Evolutionary conservation across 441 rosid genomes (phyloP).

Genomic region (Eruca vesicaria): DNA sequence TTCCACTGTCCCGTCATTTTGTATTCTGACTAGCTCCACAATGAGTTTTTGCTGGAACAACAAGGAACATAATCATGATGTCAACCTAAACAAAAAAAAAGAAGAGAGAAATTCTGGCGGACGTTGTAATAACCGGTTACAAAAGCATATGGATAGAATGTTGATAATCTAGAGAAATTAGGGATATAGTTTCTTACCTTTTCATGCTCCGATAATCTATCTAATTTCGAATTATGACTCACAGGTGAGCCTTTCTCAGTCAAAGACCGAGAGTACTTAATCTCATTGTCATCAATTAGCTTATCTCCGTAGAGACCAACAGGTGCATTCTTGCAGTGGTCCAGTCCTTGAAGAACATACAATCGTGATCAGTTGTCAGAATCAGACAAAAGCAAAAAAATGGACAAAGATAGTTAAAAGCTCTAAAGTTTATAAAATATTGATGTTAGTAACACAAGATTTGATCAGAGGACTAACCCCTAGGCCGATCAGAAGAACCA

Average conservation of each 20-base stretch:
- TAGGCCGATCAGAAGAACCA: slow-evolving; percentile 36
- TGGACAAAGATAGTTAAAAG: neutral
- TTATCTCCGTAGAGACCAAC: slow-evolving; percentile 32
- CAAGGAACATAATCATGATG: neutral
- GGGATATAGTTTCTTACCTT: slow-evolving; percentile 48
- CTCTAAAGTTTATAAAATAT: neutral
- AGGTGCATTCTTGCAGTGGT: slow-evolving; percentile 63
- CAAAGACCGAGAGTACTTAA: slow-evolving; percentile 60
- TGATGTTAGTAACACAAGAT: neutral
- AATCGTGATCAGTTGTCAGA: slow-evolving; percentile 29
- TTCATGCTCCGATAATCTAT: slow-evolving; percentile 76
- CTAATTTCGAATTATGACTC: slow-evolving; percentile 60
- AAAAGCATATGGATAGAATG: neutral
- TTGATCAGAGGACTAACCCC: slow-evolving; percentile 42
- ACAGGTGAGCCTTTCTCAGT: slow-evolving; percentile 54
- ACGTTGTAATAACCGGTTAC: neutral
- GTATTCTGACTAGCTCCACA: slow-evolving; percentile 81
- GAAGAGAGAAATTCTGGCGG: neutral
- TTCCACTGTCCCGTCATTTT: slow-evolving; percentile 94
- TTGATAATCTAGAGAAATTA: neutral
- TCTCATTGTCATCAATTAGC: slow-evolving; percentile 46
- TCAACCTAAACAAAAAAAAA: neutral
- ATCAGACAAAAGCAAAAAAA: slow-evolving; percentile 3
- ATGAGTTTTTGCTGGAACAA: slow-evolving; percentile 74
- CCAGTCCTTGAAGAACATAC: slow-evolving; percentile 60